Conservation (phyloP, 2,329 filamentous ascomycete species). For the Dactylellina haptotyla region DNA sequence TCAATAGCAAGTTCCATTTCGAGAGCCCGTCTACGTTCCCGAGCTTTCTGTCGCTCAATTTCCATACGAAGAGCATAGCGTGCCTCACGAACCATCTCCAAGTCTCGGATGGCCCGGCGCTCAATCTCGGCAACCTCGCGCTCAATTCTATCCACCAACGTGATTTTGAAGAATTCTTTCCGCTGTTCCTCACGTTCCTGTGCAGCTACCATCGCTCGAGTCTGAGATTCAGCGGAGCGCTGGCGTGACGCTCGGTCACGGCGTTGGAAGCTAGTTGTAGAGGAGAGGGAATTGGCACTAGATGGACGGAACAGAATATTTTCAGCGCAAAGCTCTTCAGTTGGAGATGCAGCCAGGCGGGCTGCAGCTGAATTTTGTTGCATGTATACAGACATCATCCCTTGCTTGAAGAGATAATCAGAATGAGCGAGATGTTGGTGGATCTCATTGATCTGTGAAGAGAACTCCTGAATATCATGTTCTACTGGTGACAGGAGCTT, state of each 20-base stretch:
- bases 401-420: slow-evolving; percentile 48
- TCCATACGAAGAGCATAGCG: slow-evolving; percentile 50
- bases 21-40: slow-evolving; percentile 44
- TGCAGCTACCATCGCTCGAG: slow-evolving; percentile 43
- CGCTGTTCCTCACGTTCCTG: slow-evolving; percentile 44
- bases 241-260: slow-evolving; percentile 24
- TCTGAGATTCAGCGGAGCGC: slow-evolving; percentile 31
- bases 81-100: slow-evolving; percentile 52
- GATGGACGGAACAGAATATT: slow-evolving; percentile 29
- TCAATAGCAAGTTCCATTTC: slow-evolving; percentile 48
- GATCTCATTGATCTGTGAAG: slow-evolving; percentile 48
- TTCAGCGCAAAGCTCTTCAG: slow-evolving; percentile 19
- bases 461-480: slow-evolving; percentile 46
- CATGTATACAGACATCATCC: slow-evolving; percentile 53
- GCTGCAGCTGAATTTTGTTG: slow-evolving; percentile 51
- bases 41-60: slow-evolving; percentile 46
- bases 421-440: slow-evolving; percentile 48
- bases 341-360: slow-evolving; percentile 45
- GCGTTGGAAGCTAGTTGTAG: slow-evolving; percentile 30
- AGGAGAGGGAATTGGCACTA: slow-evolving; percentile 44
- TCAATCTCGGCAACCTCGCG: slow-evolving; percentile 51
- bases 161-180: slow-evolving; percentile 45
- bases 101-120: slow-evolving; percentile 45
- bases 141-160: slow-evolving; percentile 47
- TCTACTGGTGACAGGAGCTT: slow-evolving; percentile 33